Evolutionary conservation across 441 rosid species (phyloP).

Genomic region (Gossypium gossypioides): DNA sequence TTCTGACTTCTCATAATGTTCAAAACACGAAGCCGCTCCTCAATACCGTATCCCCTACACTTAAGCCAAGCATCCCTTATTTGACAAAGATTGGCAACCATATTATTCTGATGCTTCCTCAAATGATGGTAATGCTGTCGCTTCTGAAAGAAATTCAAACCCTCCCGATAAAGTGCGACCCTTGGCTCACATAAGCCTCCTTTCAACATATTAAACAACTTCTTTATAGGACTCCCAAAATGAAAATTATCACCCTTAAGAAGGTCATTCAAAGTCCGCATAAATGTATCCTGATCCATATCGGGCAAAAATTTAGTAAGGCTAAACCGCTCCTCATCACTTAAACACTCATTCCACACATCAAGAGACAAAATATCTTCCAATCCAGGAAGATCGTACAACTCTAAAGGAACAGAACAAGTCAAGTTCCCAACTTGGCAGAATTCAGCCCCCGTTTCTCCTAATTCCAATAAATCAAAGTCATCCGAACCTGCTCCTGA

Average conservation of each 20-base stretch:
- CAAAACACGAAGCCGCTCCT: conserved; percentile 84
- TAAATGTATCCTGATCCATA: conserved; percentile 64
- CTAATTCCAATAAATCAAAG: conserved; percentile 87
- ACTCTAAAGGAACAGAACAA: conserved; percentile 77
- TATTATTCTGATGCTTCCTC: conserved; percentile 75
- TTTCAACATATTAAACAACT: conserved; percentile 74
- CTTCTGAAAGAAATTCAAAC: conserved; percentile 53
- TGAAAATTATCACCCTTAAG: conserved; percentile 67
- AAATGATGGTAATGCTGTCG: conserved; percentile 72
- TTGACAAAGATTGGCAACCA: conserved; percentile 74
- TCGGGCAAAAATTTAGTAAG: conserved; percentile 73
- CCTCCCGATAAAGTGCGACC: conserved; percentile 81
- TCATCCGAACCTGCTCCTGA: conserved; percentile 99
- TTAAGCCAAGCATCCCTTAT: conserved; percentile 81
- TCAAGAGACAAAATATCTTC: conserved; percentile 76
- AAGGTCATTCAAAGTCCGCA: conserved; percentile 65
- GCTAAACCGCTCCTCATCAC: conserved; percentile 70
- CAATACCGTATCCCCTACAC: conserved; percentile 72
- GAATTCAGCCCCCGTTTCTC: conserved; percentile 85
- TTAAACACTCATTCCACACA: conserved; percentile 84
- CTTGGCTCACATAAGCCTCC: conserved; percentile 96
- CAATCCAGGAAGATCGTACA: conserved; percentile 70
- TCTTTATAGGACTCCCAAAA: conserved; percentile 79
- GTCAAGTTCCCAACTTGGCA: conserved; percentile 76
- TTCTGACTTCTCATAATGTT: conserved; percentile 77